Base-by-base conservation (phyloP, 768 basidiomycete species). In the Phanerochaete sordida region DNA sequence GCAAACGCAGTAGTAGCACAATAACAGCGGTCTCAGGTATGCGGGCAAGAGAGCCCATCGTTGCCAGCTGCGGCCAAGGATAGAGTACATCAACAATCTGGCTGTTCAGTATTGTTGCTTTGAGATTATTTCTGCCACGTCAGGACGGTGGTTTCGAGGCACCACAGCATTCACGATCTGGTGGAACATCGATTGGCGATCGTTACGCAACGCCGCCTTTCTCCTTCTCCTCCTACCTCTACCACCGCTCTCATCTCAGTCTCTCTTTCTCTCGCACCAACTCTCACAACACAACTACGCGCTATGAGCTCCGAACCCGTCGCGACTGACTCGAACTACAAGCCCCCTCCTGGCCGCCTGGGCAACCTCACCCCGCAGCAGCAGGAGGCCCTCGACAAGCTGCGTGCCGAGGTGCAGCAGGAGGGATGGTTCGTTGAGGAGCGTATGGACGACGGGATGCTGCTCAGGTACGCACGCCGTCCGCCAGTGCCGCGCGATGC, bases 301-400 rank as follows among this genome's bases (percentile, higher is more conserved):
- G 31, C 21, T 6, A 54, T 54, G 53, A 54, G 53, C 53, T 21
- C 53, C 23, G 37, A 31, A 13, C 21, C 35, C 35, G 31, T 24
- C 58, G 75, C 86, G 61, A 85, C 85, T 2, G 81, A 88, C 72
- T 80, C 84, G 19, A 80, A 80, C 71, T 88, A 85, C 72, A 82
- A 76, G 65, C 87, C 88, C 13, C 76, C 77, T 1, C 86, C 91
- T 21, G 92, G 93, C 16, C 80, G 86, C 30, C 74, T 92, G 39
- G 93, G 93, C n/a, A 93, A 94, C 71, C 81, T 95, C 66, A 82
- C 82, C 1, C 70, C 78, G 0, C 60, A 70, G 7, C 90, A 93
- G 68, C 80, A 82, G 63, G 76, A 84, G 61, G 79, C 84, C 2
- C 84, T 94, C 59, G 82, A 87, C 33, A 81, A 86, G 67, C 79